Base-by-base conservation (phyloP, 257 asterid genomes). In the Cinchona pubescens region DNA sequence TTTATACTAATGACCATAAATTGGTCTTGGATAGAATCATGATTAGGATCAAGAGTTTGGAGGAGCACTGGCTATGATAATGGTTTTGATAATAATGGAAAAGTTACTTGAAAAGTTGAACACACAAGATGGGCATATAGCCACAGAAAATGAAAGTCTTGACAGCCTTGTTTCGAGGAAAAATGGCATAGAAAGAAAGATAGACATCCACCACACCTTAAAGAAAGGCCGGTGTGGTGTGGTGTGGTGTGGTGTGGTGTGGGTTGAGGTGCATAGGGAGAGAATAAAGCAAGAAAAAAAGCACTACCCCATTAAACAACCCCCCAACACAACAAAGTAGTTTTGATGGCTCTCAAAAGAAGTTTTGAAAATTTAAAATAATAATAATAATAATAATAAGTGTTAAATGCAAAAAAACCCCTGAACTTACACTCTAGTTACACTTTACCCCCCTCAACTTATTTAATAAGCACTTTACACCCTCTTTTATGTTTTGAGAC, bases 91-190 rank as follows among this genome's bases (percentile, higher is more conserved):
- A 75, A 71, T 76, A 42, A 42, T 71, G 66, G 72, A 71, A 65
- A 80, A 80, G 78, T 70, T 53, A 15, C 76, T 63, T 34, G 43
- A 68, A 74, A 77, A 78, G 68, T 75, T 69, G 80, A 75, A 40
- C 71, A 40, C 71, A 63, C 68, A 71, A 48, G 80, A 79, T 66
- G 74, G 75, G 75, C 73, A 59, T 65, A 59, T 65, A 59, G 65
- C 73, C 75, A 75, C 60, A 65, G 69, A 75, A 34, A 78, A 55
- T 67, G 66, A 79, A 74, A 63, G 73, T 55, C 56, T 71, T 73
- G 83, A 75, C 76, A 75, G 75, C 83, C 83, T 75, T 75, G 85
- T 78, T 82, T 66, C 62, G 45, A 71, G 78, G 72, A 40, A 75
- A 78, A 66, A 65, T 65, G 73, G 81, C 76, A 68, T 71, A 55